These are phyloP conservation scores for Psilocybe cyanescens DNA, from an alignment of 768 basidiomycete genomes.

Conservation along the genomic window DNA sequence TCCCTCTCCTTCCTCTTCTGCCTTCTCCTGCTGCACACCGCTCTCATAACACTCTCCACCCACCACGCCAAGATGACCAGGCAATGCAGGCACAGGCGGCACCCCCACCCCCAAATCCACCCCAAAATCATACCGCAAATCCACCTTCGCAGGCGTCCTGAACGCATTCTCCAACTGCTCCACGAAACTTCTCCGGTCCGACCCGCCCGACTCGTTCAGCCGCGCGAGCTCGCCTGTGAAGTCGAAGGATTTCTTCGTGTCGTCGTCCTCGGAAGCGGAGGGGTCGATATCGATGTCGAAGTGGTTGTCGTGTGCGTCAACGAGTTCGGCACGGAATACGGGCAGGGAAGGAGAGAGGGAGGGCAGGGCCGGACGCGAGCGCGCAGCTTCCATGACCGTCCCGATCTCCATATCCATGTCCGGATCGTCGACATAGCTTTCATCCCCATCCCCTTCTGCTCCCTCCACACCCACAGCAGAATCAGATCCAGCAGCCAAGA, in stretches of 20 bases:
- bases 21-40: not conserved
- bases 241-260: conserved; percentile 82
- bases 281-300: conserved; percentile 43
- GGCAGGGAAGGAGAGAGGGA: conserved; percentile 9
- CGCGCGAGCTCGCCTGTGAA: conserved; percentile 79
- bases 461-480: conserved; percentile 22
- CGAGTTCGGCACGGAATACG: conserved; percentile 36
- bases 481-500: conserved; percentile 48
- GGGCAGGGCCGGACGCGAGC: conserved; percentile 3
- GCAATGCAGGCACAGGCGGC: conserved; percentile 58
- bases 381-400: conserved; percentile 7
- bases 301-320: conserved; percentile 21
- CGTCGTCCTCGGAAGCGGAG: conserved; percentile 48
- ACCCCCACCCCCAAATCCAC: conserved; percentile 39
- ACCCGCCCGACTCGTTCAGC: conserved; percentile 71
- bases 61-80: conserved; percentile 23
- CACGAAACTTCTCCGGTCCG: conserved; percentile 75
- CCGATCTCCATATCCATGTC: conserved; percentile 1
- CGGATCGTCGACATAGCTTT: not conserved
- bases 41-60: not conserved
- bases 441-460: not conserved
- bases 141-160: conserved; percentile 72
- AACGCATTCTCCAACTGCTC: conserved; percentile 84
- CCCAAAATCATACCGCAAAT: conserved; percentile 54
- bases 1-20: not conserved